phyloP scores from a whole-genome alignment of 441 rosid genomes.

The Syzygium syzygioides region DNA sequence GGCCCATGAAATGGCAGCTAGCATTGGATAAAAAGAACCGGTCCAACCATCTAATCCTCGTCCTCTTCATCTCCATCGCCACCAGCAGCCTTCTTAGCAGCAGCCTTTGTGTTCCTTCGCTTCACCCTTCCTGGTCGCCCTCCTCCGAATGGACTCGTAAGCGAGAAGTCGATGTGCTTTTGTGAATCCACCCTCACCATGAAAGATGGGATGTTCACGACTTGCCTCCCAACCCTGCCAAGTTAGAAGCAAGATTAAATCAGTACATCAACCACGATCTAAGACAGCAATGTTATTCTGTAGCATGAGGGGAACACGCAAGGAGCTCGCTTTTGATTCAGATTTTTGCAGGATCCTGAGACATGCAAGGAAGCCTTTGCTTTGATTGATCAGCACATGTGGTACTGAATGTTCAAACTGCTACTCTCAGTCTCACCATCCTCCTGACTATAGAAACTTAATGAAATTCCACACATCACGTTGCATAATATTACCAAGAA shows the following conservation, averaged over 20 bases:
- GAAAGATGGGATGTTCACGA: conserved; percentile 15
- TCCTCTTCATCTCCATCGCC: conserved; percentile 41
- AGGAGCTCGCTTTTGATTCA: not conserved
- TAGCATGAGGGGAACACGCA: not conserved
- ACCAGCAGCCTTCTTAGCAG: conserved; percentile 38
- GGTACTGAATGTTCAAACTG: not conserved
- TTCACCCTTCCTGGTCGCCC: conserved; percentile 39
- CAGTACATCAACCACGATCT: not conserved
- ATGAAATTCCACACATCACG: not conserved
- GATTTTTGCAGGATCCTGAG: not conserved
- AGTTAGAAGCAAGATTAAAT: not conserved
- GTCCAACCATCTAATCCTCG: conserved; percentile 13
- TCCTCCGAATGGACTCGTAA: conserved; percentile 36
- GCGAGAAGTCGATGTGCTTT: conserved; percentile 40
- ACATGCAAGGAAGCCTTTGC: not conserved
- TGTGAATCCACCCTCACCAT: conserved; percentile 21
- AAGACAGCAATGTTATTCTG: not conserved
- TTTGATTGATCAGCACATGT: not conserved
- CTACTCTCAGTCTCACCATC: not conserved
- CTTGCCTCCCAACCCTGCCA: conserved; percentile 12
- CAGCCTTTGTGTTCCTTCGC: conserved; percentile 33
- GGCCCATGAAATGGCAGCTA: not conserved
- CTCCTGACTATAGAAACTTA: not conserved
- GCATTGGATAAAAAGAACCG: not conserved
- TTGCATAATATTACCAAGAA: not conserved